These are phyloP conservation scores for Sphaceloma murrayae DNA, from an alignment of 2,329 filamentous ascomycete species.

Conservation along the genomic window DNA sequence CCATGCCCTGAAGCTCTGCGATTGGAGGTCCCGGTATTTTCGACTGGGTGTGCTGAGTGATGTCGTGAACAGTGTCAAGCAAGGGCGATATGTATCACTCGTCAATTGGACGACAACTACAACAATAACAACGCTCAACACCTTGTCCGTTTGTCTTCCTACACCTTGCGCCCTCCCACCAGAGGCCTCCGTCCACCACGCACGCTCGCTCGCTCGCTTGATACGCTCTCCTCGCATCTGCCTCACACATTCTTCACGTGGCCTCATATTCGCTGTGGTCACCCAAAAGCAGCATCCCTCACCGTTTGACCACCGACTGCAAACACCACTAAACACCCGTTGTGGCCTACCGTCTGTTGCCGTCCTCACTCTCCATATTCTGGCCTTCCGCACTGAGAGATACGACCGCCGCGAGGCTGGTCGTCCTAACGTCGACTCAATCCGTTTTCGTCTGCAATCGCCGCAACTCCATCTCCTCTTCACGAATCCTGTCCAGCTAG, in stretches of 20 bases:
- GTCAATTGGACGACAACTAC: neutral
- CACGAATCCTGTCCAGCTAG: neutral
- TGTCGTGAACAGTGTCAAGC: too few species aligned
- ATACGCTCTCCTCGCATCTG: neutral
- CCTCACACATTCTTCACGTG: slow-evolving; percentile 9
- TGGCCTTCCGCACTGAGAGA: slow-evolving; percentile 7
- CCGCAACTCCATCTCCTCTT: slow-evolving; percentile 5
- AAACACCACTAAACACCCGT: slow-evolving; percentile 15
- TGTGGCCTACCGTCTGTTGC: slow-evolving; percentile 14
- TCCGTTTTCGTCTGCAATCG: slow-evolving; percentile 9
- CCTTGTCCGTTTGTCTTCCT: too few species aligned
- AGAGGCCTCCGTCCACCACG: too few species aligned
- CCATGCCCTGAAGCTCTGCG: neutral
- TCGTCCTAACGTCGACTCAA: slow-evolving; percentile 14
- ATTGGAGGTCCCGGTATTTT: neutral
- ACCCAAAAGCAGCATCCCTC: slow-evolving; percentile 11
- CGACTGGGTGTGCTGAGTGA: too few species aligned
- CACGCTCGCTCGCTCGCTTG: too few species aligned
- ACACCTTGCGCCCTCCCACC: too few species aligned
- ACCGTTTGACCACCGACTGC: slow-evolving; percentile 10
- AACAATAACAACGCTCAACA: too few species aligned
- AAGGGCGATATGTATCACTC: too few species aligned
- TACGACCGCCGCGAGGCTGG: slow-evolving; percentile 15
- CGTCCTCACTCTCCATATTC: slow-evolving; percentile 11
- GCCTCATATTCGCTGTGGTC: neutral